Percentiles rank a stretch among this genome's conserved stretches.
Conservation (phyloP, 345 rosid species). For the Citrus mangshanensis region DNA sequence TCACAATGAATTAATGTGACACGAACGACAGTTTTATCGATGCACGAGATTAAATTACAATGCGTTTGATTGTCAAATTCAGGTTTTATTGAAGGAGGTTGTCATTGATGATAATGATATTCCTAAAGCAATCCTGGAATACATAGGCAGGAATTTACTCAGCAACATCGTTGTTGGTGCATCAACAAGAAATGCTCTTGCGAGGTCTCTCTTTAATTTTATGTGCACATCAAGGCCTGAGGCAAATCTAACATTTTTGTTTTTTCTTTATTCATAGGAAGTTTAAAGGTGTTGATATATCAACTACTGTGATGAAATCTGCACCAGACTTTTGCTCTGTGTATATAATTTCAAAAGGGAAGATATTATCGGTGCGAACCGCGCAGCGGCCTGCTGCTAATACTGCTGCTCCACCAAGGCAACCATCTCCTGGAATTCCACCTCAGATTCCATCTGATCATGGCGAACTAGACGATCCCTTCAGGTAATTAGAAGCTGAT, state of each 20-base stretch:
- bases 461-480: constrained; percentile 32
- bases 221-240: not conserved
- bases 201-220: constrained; percentile 40
- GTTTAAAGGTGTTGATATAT: constrained; percentile 51
- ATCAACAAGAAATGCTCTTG: constrained; percentile 51
- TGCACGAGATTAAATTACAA: not conserved
- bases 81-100: constrained; percentile 64
- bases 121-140: constrained; percentile 59
- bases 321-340: constrained; percentile 76
- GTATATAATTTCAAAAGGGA: constrained; percentile 80
- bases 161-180: constrained; percentile 66
- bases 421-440: constrained; percentile 29
- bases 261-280: constrained; percentile 23
- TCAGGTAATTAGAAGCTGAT: constrained; percentile 28
- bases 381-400: constrained; percentile 53
- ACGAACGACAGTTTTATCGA: not conserved
- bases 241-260: not conserved
- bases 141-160: constrained; percentile 44
- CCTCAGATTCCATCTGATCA: constrained; percentile 20
- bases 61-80: not conserved
- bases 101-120: constrained; percentile 60
- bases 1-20: not conserved
- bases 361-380: constrained; percentile 39
- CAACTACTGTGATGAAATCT: constrained; percentile 42
- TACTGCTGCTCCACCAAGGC: constrained; percentile 53